Base-by-base conservation (phyloP, 768 basidiomycete genomes). In the Leucocoprinus birnbaumii region DNA sequence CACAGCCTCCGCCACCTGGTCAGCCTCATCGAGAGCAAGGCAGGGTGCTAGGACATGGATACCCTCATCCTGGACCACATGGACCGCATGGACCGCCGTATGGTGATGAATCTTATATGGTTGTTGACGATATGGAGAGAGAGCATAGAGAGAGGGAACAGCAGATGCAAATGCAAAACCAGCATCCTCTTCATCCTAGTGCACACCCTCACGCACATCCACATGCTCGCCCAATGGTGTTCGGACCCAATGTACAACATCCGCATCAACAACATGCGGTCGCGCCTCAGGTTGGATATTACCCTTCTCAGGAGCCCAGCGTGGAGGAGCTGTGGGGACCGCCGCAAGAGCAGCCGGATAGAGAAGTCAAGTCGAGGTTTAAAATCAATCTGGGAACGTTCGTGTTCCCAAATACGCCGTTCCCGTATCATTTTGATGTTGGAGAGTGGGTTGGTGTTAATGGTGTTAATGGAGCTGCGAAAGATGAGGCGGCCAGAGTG, bases 391-490 rank as follows among this genome's bases (percentile, higher is more conserved):
- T 86, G 11, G 85, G 85, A 37, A 81, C 81, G 22, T 86, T 73
- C 65, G 78, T 86, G 45, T 80, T 74, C 51, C 85, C 85, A 1
- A 66, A 69, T 40, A 67, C 79, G 41, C 85, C 84, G 24, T 84
- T 86, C 66, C 84, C 85, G 18, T 84, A 77, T 65, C 71, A 71
- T 60, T 79, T 79, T 61, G 73, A 74, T 44, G 58, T 71, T 51
- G 73, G 68, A 4, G 60, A 52, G 45, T 55, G 53, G 51, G 44
- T 56, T 31, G 60, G 56, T 13, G 51, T 42, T 45, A 56, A 48
- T 27, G 62, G 57, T 24, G 37, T 51, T 46, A 58, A 61, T 49
- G 60, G 57, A 25, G 38, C 16, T 38, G 6, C 38, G 38, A 38
- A 38, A 16, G 38, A 38, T 38, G 13, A 7, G 16, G 13, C 31